Conservation (phyloP, 345 rosid species). For the Garcia nutans region DNA sequence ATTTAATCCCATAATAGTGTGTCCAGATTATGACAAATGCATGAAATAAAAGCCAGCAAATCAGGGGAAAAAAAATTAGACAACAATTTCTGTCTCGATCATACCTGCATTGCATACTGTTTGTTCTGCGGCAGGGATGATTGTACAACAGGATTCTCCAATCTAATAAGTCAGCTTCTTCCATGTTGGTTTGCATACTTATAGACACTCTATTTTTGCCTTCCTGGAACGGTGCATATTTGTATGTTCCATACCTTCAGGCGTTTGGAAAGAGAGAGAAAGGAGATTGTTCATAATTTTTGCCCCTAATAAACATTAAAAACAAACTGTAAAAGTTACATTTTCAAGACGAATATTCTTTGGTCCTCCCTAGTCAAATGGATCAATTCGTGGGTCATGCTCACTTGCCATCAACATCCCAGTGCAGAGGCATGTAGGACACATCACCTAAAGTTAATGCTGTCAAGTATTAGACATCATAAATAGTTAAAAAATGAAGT, state of each 20-base stretch:
- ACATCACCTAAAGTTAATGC: slow-evolving; percentile 60
- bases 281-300: no score
- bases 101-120: background rate
- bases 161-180: background rate
- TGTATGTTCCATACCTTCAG: background rate
- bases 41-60: background rate
- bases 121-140: background rate
- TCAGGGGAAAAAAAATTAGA: background rate
- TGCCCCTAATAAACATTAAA: background rate
- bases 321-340: background rate
- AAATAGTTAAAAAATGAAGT: background rate
- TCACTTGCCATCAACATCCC: slow-evolving; percentile 84
- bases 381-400: slow-evolving; percentile 76
- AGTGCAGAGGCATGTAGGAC: slow-evolving; percentile 88
- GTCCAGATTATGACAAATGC: no score
- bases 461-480: slow-evolving; percentile 14
- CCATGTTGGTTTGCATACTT: background rate
- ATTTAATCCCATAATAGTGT: background rate
- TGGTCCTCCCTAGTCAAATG: slow-evolving; percentile 50
- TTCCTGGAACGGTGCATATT: background rate
- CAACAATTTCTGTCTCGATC: background rate
- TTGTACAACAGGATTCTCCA: background rate
- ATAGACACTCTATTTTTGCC: background rate
- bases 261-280: background rate
- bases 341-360: no score